Conservation (phyloP, 2,329 filamentous ascomycete species). For the Pseudogymnoascus sp. region DNA sequence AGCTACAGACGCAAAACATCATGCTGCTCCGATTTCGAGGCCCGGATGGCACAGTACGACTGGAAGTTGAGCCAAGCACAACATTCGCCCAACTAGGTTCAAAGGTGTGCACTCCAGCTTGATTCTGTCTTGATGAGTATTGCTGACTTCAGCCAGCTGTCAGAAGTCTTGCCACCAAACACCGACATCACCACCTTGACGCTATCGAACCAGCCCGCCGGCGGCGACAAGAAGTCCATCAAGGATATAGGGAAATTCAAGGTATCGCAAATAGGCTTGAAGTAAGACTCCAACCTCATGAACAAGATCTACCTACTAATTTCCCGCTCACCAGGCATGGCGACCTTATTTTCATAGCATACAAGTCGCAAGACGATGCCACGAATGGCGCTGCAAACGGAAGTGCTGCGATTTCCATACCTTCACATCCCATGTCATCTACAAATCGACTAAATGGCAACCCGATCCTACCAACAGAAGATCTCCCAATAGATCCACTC, state of each 20-base stretch:
- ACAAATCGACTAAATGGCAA: conserved; percentile 71
- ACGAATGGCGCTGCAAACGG: conserved; percentile 35
- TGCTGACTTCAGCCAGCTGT: conserved; percentile 37
- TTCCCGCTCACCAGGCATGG: conserved; percentile 56
- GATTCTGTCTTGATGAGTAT: neutral
- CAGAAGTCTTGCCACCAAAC: conserved; percentile 51
- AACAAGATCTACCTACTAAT: neutral
- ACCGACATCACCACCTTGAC: conserved; percentile 52
- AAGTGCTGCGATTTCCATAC: conserved; percentile 19
- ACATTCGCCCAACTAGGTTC: conserved; percentile 59
- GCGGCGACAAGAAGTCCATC: conserved; percentile 51
- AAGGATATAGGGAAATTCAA: conserved; percentile 48
- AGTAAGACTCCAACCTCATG: conserved; percentile 32
- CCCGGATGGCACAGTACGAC: conserved; percentile 84
- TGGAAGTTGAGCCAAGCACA: conserved; percentile 66
- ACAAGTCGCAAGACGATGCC: conserved; percentile 51
- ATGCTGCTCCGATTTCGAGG: conserved; percentile 86
- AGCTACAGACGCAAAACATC: conserved; percentile 21
- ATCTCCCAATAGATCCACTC: conserved; percentile 54
- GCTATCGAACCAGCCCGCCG: conserved; percentile 53
- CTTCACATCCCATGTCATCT: conserved; percentile 30
- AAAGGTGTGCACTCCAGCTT: conserved; percentile 33
- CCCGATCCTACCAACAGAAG: conserved; percentile 60
- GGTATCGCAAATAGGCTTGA: conserved; percentile 52
- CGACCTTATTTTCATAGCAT: conserved; percentile 82